phyloP scores from a whole-genome alignment of 164 flowering plant genomes.

The Magnolia sinica region DNA sequence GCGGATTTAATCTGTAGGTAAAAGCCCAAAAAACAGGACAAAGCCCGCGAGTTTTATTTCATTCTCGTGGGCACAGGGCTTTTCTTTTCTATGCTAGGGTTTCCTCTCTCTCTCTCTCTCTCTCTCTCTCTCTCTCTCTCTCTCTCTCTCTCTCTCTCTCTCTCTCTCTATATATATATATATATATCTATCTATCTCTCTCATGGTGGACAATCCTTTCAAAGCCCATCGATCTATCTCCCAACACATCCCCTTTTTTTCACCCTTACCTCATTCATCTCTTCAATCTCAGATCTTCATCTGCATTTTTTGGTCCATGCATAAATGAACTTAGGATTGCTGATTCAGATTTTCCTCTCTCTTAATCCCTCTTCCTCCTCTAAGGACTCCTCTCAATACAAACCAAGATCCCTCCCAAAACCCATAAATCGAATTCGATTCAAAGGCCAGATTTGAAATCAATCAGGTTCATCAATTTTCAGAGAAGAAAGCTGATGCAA shows the following conservation, averaged over 20 bases:
- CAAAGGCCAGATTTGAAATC: constrained; percentile 20
- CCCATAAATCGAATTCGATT: constrained; percentile 21
- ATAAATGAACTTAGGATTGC: not conserved
- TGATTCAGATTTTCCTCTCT: not conserved
- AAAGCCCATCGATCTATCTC: not conserved
- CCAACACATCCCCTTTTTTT: not conserved
- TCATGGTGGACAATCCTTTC: not conserved
- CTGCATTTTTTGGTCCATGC: not conserved
- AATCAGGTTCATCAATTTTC: not conserved
- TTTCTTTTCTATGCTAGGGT: too few relatives aligned
- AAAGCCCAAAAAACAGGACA: too few relatives aligned
- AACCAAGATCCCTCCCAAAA: constrained; percentile 53
- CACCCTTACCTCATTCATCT: not conserved
- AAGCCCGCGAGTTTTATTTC: too few relatives aligned
- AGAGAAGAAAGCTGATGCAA: constrained; percentile 20
- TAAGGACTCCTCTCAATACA: constrained; percentile 51
- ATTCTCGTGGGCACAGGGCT: too few relatives aligned
- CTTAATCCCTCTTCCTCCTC: constrained; percentile 29
- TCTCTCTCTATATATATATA: too few relatives aligned
- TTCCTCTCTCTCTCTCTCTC: not conserved
- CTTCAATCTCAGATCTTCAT: not conserved
- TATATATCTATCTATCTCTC: too few relatives aligned
- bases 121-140: constrained; percentile 3
- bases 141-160: too few relatives aligned
- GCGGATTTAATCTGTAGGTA: too few relatives aligned